Base-by-base conservation (phyloP, 345 rosid genomes). In the Clarkia xantiana region DNA sequence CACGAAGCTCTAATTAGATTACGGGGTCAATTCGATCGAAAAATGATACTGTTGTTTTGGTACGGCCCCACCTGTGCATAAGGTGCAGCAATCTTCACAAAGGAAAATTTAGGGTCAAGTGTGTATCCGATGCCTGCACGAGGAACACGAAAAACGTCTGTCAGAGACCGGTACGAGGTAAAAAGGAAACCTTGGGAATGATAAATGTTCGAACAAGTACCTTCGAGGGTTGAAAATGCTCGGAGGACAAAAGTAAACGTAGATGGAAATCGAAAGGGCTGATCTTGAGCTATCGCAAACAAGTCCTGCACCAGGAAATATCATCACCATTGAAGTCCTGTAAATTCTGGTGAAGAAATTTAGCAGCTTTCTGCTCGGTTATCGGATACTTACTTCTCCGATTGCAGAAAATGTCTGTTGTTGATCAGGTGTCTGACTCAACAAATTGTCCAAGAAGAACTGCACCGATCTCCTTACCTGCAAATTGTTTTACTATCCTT, bases 381-480 rank as follows among this genome's bases (percentile, higher is more conserved):
- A 29, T 29, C 9, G 10, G 51, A 58, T 40, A 42, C 62, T 36
- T 65, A 86, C 97, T 95, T 90, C 97, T 41, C 97, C 97, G 53
- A 90, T 86, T 60, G 89, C 83, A 49, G 89, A 56, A 16, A 90
- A 58, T 51, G 96, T 90, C 74, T 82, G 79, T 60, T 81, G 86
- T 57, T 86, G 94, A 71, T 86, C 95, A 2, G 95, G 96, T 49
- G 58, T 61, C 68, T 83, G 95, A 71, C 79, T 67, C 51, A 90
- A 56, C 54, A 81, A 64, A 64, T 83, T 86, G 74, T 90, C 77
- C 80, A 86, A 69, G 78, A 86, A 83, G 62, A 72, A 90, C 62
- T 86, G 91, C 50, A 90, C 83, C n/a, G 97, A 82, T 61, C 97
- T 83, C 68, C 94, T 83, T 62, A 90, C 97, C 97, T 90, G 53